Conservation (phyloP, 2,329 filamentous ascomycete genomes). For the Corinectria fuckeliana region DNA sequence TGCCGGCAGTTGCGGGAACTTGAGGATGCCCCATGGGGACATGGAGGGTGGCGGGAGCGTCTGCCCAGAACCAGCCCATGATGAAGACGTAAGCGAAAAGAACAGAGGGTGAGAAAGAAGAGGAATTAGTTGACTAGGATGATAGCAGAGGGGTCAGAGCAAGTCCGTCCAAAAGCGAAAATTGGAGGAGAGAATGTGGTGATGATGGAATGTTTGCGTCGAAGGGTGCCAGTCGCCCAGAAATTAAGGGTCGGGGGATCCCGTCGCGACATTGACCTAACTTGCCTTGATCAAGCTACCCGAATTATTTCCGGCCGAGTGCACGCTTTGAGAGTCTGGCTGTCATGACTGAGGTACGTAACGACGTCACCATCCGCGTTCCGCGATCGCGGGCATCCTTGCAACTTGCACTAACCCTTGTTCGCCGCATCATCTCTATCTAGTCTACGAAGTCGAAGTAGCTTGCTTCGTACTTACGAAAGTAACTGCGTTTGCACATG, state of each 20-base stretch:
- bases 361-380: slow-evolving; percentile 39
- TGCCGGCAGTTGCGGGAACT: slow-evolving; percentile 35
- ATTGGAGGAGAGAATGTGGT: not conserved
- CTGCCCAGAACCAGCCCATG: slow-evolving; percentile 73
- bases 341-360: not conserved
- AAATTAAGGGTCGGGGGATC: slow-evolving; percentile 15
- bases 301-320: slow-evolving; percentile 15
- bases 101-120: not conserved
- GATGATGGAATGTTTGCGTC: not conserved
- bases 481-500: slow-evolving; percentile 32
- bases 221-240: slow-evolving; percentile 6
- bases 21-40: slow-evolving; percentile 44
- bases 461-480: slow-evolving; percentile 5
- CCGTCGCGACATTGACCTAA: slow-evolving; percentile 16
- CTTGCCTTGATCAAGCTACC: slow-evolving; percentile 11
- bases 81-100: slow-evolving; percentile 13
- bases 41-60: slow-evolving; percentile 48
- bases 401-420: not conserved
- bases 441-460: too few species aligned
- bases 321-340: not conserved
- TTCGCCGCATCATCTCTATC: not conserved
- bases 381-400: slow-evolving; percentile 25
- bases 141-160: not conserved
- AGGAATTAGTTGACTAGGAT: not conserved
- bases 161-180: not conserved